Evolutionary conservation across 2,329 filamentous ascomycete species (phyloP), one percentile per base, ranked within the genome.

Genomic region (Iodosphaeria phyllophila): DNA sequence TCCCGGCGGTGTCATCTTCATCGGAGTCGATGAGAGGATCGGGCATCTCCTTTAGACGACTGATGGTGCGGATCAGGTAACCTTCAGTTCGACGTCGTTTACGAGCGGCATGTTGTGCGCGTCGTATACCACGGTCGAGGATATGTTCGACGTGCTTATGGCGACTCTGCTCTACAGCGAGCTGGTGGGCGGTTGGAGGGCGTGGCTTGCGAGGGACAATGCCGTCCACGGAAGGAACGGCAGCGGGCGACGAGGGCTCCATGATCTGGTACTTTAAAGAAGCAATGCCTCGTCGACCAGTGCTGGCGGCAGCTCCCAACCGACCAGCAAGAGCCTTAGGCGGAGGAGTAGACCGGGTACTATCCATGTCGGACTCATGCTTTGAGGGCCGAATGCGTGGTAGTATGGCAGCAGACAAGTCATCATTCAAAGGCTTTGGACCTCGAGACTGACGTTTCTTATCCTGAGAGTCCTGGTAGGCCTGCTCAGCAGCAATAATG

Each of bases 61-160:
- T 64, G 47, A 71, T 69, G 1, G 74, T 66, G 20, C 75, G 61
- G 35, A 74, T 55, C 27, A 86, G 60, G 6, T 67, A 58, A 8
- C 77, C 74, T 30, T 82, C 69, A 27, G 60, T 54, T 12, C 64
- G 63, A 4, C 78, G 64, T 11, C 51, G 41, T 36, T 70, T 71
- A 23, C 69, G 66, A 8, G 70, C 63, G 28, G 56, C 56, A 40
- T 71, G 65, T 40, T 83, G 74, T 25, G 67, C 58, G 33, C 59
- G 62, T 24, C 74, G 67, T 17, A 86, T 54, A 16, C 74, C 73
- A n/a, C 73, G 68, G 35, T 80, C 74, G 10, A 89, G 63, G 25
- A 82, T 78, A 38, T 83, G 74, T 39, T 83, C 74, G n/a, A 86
- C 78, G 5, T 78, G 70, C 39, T 79, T 69, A 31, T 69, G 75